These are phyloP conservation scores for Starmerella roubikii DNA, from an alignment of 805 yeast species.

Conservation along the genomic window DNA sequence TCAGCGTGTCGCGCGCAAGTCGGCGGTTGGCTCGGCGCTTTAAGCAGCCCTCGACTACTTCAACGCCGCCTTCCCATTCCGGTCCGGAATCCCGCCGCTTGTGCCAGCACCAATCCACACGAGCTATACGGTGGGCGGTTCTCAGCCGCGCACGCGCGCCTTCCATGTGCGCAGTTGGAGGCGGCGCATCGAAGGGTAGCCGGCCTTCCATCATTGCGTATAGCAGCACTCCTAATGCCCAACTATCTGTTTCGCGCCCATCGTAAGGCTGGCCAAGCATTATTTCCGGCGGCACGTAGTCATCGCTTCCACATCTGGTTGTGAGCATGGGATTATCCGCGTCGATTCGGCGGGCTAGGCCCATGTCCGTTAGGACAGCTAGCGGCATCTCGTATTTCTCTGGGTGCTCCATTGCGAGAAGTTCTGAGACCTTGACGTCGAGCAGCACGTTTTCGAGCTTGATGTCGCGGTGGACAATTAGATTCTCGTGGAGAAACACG, in stretches of 20 bases:
- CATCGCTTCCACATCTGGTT: slow-evolving; percentile 93
- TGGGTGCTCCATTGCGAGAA: slow-evolving; percentile 19
- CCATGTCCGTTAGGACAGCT: slow-evolving; percentile 72
- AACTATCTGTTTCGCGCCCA: slow-evolving; percentile 79
- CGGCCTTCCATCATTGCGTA: slow-evolving; percentile 75
- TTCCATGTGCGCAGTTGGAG: slow-evolving; percentile 21
- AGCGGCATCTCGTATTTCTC: slow-evolving; percentile 24
- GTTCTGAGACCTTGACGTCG: slow-evolving; percentile 27
- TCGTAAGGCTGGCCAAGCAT: slow-evolving; percentile 83
- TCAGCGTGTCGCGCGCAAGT: slow-evolving; percentile 26
- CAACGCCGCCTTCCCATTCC: slow-evolving; percentile 37
- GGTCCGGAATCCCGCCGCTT: slow-evolving; percentile 30
- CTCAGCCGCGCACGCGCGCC: slow-evolving; percentile 34
- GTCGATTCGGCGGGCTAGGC: slow-evolving; percentile 60
- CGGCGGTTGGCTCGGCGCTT: slow-evolving; percentile 36
- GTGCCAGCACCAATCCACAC: slow-evolving; percentile 85
- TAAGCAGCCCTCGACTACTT: slow-evolving; percentile 38
- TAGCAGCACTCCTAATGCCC: slow-evolving; percentile 91
- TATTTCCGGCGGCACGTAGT: slow-evolving; percentile 89
- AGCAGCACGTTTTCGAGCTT: slow-evolving; percentile 73
- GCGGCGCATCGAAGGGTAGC: slow-evolving; percentile 84
- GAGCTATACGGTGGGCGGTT: slow-evolving; percentile 79
- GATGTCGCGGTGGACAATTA: slow-evolving; percentile 79
- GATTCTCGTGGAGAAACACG: slow-evolving; percentile 49
- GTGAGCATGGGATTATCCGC: slow-evolving; percentile 49